Evolutionary conservation across 495 filamentous ascomycete species (phyloP).

Genomic region (Talaromyces thailandensis): DNA sequence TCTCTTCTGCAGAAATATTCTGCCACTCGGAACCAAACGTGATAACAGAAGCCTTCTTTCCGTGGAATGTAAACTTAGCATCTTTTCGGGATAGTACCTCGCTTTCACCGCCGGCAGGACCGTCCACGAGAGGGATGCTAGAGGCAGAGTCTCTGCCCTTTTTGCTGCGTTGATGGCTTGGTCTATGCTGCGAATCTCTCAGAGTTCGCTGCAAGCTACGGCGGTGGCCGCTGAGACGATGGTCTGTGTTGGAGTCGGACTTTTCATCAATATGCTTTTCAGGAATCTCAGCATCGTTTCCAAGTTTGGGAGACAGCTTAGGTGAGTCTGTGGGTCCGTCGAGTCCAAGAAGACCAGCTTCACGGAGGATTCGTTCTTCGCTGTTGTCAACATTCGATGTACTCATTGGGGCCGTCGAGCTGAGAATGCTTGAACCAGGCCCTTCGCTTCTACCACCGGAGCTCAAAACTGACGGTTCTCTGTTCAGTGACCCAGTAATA

Average conservation of each 20-base stretch:
- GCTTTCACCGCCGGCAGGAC: conserved; percentile 25
- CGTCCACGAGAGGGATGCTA: conserved; percentile 50
- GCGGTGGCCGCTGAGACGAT: conserved; percentile 53
- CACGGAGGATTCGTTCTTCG: conserved; percentile 41
- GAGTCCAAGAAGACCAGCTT: conserved; percentile 36
- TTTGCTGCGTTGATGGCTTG: conserved; percentile 60
- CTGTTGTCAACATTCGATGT: conserved; percentile 32
- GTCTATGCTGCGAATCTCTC: conserved; percentile 62
- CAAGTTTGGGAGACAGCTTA: conserved; percentile 22
- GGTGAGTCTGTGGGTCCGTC: conserved; percentile 27
- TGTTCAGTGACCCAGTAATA: conserved; percentile 13
- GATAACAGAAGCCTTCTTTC: conserved; percentile 94
- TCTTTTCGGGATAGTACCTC: conserved; percentile 69
- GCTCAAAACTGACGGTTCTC: conserved; percentile 32
- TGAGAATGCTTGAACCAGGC: conserved; percentile 25
- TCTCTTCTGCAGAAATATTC: conserved; percentile 70
- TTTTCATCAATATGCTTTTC: conserved; percentile 22
- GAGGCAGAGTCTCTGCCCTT: conserved; percentile 70
- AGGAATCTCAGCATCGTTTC: conserved; percentile 27
- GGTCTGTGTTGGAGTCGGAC: conserved; percentile 25
- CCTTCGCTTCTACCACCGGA: conserved; percentile 28
- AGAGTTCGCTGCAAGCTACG: conserved; percentile 93
- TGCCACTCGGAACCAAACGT: conserved; percentile 90
- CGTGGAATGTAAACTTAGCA: conserved; percentile 90
- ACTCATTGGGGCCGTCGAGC: conserved; percentile 28